Evolutionary conservation across 768 basidiomycete species (phyloP).

Genomic region (Dendrothele bispora): DNA sequence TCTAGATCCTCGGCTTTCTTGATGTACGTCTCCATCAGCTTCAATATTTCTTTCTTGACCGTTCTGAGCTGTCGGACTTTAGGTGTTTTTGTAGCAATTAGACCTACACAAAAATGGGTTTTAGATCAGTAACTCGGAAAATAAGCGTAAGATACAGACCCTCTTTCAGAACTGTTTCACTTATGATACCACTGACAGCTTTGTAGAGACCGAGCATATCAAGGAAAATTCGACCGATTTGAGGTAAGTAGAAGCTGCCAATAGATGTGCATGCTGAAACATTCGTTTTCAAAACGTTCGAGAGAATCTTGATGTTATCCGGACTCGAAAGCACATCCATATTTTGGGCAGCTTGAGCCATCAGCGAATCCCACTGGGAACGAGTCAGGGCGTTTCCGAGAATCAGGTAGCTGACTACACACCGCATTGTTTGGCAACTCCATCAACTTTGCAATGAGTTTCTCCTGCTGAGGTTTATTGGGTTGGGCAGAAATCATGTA

Average conservation of each 20-base stretch:
- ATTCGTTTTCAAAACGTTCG: constrained; percentile 97
- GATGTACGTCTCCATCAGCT: constrained; percentile 97
- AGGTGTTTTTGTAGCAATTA: constrained; percentile 94
- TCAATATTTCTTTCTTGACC: constrained; percentile 97
- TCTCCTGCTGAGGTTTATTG: constrained; percentile 96
- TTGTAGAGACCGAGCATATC: constrained; percentile 99
- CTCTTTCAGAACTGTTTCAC: constrained; percentile 85
- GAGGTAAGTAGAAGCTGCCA: constrained; percentile 96
- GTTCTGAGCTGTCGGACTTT: constrained; percentile 93
- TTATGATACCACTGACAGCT: constrained; percentile 95
- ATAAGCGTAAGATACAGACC: constrained; percentile 40
- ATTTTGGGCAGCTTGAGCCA: constrained; percentile 91
- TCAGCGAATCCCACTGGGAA: constrained; percentile 90
- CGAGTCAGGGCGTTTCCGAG: background rate
- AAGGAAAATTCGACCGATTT: constrained; percentile 91
- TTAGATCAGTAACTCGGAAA: constrained; percentile 4
- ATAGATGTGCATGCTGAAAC: constrained; percentile 97
- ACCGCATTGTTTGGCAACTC: constrained; percentile 96
- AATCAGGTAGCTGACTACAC: constrained; percentile 26
- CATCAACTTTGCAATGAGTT: constrained; percentile 93
- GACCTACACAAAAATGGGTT: constrained; percentile 44
- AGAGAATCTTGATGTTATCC: constrained; percentile 95
- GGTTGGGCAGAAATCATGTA: constrained; percentile 99
- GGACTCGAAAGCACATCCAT: constrained; percentile 88
- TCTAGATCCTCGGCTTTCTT: constrained; percentile 97